Conservation (phyloP, 2,329 filamentous ascomycete genomes). For the Pseudogymnoascus sp. region DNA sequence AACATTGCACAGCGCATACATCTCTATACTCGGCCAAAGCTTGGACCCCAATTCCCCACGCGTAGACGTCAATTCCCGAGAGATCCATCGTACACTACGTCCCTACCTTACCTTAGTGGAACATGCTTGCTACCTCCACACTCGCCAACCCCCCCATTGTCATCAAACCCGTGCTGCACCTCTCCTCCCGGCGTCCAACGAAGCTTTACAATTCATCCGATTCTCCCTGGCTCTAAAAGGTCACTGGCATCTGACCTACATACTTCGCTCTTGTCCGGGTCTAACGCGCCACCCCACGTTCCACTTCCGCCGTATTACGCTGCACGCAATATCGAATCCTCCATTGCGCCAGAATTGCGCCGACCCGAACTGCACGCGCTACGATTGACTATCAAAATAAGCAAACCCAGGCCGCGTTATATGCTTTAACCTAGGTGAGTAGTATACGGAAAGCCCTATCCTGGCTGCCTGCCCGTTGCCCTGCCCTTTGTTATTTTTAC, state of each 20-base stretch:
- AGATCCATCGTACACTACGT: constrained; percentile 9
- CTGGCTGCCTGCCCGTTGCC: background rate
- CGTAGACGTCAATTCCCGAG: constrained; percentile 7
- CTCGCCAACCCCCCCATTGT: constrained; percentile 7
- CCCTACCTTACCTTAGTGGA: constrained; percentile 7
- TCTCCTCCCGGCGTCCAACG: constrained; percentile 6
- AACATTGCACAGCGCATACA: background rate
- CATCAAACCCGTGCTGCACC: constrained; percentile 5
- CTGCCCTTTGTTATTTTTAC: background rate
- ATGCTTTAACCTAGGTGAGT: background rate
- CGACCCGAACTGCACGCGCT: background rate
- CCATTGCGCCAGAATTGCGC: constrained; percentile 1
- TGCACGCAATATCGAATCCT: constrained; percentile 1
- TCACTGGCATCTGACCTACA: constrained; percentile 3
- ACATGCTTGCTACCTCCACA: constrained; percentile 8
- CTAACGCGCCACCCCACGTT: constrained; percentile 5
- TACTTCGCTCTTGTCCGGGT: constrained; percentile 4
- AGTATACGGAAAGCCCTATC: background rate
- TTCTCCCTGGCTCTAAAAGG: background rate
- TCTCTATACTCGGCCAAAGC: background rate
- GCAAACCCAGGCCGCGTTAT: constrained; percentile 6
- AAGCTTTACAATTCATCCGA: constrained; percentile 1
- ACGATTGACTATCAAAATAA: constrained; percentile 7
- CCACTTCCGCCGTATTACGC: constrained; percentile 7
- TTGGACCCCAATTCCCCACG: constrained; percentile 8